Evolutionary conservation across 495 filamentous ascomycete species (phyloP).

Genomic region (Neurospora sp.): DNA sequence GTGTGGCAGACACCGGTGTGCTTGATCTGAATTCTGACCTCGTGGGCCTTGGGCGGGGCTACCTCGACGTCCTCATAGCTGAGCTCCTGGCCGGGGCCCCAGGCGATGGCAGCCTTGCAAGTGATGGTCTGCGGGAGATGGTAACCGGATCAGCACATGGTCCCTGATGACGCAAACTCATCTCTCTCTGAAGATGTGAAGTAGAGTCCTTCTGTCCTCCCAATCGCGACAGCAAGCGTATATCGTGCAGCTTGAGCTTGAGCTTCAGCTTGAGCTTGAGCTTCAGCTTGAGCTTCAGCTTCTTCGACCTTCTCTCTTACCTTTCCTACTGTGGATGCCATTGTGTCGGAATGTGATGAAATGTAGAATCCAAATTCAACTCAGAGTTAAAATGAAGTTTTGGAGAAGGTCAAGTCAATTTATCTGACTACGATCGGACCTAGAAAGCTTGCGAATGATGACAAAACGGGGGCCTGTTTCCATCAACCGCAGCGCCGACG

Average conservation of each 20-base stretch:
- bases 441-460: background rate
- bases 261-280: background rate
- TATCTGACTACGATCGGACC: background rate
- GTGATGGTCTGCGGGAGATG: slow-evolving; percentile 33
- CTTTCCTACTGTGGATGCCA: slow-evolving; percentile 42
- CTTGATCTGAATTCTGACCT: slow-evolving; percentile 91
- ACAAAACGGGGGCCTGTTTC: background rate
- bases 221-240: background rate
- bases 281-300: background rate
- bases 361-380: background rate
- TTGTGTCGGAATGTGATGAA: slow-evolving; percentile 13
- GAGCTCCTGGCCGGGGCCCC: slow-evolving; percentile 86
- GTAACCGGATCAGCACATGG: background rate
- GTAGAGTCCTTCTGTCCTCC: background rate
- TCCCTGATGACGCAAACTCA: background rate
- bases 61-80: slow-evolving; percentile 90
- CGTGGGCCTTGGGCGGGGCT: slow-evolving; percentile 78
- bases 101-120: slow-evolving; percentile 85
- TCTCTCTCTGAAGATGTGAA: background rate
- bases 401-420: background rate
- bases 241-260: background rate
- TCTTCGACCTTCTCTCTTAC: slow-evolving; percentile 18
- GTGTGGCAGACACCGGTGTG: slow-evolving; percentile 99
- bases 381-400: background rate
- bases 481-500: background rate